phyloP scores from a whole-genome alignment of 495 filamentous ascomycete genomes.

The Pseudevernia furfuracea region DNA sequence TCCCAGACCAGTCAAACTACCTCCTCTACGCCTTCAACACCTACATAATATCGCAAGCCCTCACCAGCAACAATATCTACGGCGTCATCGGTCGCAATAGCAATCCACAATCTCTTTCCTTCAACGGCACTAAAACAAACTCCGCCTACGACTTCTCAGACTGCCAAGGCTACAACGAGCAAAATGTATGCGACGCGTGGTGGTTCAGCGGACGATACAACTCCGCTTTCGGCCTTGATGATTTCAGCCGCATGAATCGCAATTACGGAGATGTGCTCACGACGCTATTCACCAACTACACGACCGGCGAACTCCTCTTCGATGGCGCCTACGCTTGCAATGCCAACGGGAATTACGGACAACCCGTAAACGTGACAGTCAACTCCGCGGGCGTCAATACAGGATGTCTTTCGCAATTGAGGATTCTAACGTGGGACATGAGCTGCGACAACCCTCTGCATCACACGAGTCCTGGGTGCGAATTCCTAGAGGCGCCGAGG shows the following conservation, averaged over 20 bases:
- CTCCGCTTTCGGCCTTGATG: constrained; percentile 19
- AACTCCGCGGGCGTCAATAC: constrained; percentile 16
- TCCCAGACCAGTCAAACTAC: constrained; percentile 21
- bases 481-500: constrained; percentile 18
- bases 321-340: constrained; percentile 20
- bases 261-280: constrained; percentile 13
- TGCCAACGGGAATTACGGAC: constrained; percentile 14
- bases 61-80: constrained; percentile 18
- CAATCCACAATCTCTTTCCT: constrained; percentile 17
- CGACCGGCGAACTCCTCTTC: constrained; percentile 22
- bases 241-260: constrained; percentile 21
- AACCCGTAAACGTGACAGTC: constrained; percentile 18
- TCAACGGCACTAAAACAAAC: constrained; percentile 18
- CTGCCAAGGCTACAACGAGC: constrained; percentile 18
- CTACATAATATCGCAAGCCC: constrained; percentile 19
- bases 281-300: constrained; percentile 22
- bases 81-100: constrained; percentile 19
- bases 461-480: constrained; percentile 3
- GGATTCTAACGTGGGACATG: constrained; percentile 22
- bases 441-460: constrained; percentile 9
- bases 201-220: constrained; percentile 19
- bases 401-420: constrained; percentile 18
- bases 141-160: constrained; percentile 11
- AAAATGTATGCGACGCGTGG: constrained; percentile 19
- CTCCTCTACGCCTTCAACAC: constrained; percentile 24